A percentile compares a stretch with the other conserved stretches of the same genome.
phyloP scores from a whole-genome alignment of 2,329 filamentous ascomycete species.

The Fusarium setosum region DNA sequence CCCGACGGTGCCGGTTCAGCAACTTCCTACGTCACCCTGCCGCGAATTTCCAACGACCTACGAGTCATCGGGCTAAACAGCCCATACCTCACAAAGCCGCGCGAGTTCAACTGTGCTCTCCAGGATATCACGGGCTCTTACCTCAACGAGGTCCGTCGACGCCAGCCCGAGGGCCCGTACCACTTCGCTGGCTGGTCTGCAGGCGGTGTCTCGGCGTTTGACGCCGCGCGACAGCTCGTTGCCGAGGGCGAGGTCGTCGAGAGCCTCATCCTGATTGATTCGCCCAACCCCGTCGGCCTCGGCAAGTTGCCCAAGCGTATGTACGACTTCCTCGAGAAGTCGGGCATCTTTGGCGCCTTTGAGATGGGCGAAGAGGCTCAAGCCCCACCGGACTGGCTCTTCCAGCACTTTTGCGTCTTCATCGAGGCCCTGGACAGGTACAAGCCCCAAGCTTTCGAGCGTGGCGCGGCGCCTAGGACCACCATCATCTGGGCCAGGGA shows the following conservation, averaged over 20 bases:
- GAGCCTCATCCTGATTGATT: conserved; percentile 13
- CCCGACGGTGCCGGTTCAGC: conserved; percentile 12
- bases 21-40: conserved; percentile 1
- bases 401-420: conserved; percentile 5
- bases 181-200: conserved; percentile 79
- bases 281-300: conserved; percentile 3
- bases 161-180: conserved; percentile 76
- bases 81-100: neutral
- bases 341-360: neutral
- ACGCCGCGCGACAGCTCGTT: conserved; percentile 58
- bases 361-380: neutral
- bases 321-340: conserved; percentile 2
- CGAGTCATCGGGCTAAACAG: neutral
- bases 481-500: conserved; percentile 5
- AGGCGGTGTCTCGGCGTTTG: conserved; percentile 77
- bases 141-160: conserved; percentile 40
- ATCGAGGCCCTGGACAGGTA: conserved; percentile 4
- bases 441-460: neutral
- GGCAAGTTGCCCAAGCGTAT: conserved; percentile 6
- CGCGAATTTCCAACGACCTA: neutral
- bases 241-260: conserved; percentile 1
- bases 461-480: neutral
- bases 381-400: conserved; percentile 4
- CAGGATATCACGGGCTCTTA: neutral
- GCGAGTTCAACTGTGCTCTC: neutral